A percentile compares a stretch with the other conserved stretches of the same genome.
Conservation (phyloP, 306 rosid species). For the Adenanthera pavonina region DNA sequence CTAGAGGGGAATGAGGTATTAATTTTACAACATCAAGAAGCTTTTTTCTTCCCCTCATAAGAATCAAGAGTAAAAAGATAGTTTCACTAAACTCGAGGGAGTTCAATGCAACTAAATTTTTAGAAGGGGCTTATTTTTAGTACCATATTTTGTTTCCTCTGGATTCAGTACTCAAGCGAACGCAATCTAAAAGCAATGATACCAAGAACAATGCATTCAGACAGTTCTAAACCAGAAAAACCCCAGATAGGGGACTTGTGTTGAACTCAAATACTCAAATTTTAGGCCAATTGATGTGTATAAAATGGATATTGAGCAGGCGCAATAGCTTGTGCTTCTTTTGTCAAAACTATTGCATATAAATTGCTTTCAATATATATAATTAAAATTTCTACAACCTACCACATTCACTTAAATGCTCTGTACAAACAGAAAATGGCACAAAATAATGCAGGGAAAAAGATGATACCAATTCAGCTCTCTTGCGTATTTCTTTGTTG, state of each 20-base stretch:
- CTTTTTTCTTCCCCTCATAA: too few species aligned
- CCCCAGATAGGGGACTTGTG: background rate
- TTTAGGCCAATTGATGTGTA: background rate
- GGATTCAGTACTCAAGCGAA: background rate
- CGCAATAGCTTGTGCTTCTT: background rate
- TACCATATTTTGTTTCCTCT: background rate
- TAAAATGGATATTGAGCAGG: background rate
- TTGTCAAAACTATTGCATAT: background rate
- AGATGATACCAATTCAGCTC: constrained; percentile 22
- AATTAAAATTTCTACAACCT: constrained; percentile 41
- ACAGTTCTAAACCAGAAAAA: background rate
- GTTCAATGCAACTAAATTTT: background rate
- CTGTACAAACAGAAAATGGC: constrained; percentile 43
- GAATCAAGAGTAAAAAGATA: background rate
- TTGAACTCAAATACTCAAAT: constrained; percentile 1
- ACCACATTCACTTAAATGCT: constrained; percentile 45
- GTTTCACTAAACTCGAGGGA: background rate
- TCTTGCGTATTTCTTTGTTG: constrained; percentile 18
- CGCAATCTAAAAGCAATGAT: background rate
- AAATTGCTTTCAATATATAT: constrained; percentile 8
- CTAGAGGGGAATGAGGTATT: background rate
- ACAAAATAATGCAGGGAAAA: constrained; percentile 20
- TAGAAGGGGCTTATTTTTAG: background rate
- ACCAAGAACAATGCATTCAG: background rate
- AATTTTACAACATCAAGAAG: background rate